Base-by-base conservation (phyloP, 2,329 filamentous ascomycete species). In the Epichloe amarillans region DNA sequence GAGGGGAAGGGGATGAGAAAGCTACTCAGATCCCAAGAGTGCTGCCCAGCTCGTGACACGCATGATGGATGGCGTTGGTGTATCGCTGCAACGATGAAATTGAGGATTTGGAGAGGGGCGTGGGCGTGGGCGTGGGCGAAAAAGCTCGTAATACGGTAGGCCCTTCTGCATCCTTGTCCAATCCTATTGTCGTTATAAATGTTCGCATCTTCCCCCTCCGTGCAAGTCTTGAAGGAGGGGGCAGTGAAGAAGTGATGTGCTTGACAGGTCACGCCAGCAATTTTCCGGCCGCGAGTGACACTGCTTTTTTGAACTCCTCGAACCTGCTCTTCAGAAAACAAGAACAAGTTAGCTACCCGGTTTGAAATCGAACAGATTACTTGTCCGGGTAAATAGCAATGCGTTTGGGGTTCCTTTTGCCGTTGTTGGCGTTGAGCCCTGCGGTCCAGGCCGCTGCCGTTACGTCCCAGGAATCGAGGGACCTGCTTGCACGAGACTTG, bases 351-450 rank as follows among this genome's bases (percentile, higher is more conserved):
- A 2, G 26, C 6, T 30, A 10, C 35, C 14, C n/a, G 12, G 19
- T 23, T 23, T 39, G 10, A 12, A 12, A 33, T 26, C 1, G n/a
- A 19, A 30, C 6, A 42, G 7, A 15, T 10, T 14, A 41, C 26
- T 35, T n/a, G 10, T 14, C 11, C 11, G 5, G 14, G 23, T 21
- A 3, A 39, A 26, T 36, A 15, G 49, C 51, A 30, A 59, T 59
- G 57, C 57, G 54, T 52, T 42, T 19, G 33, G 45, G 44, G 30
- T 55, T 23, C 21, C 35, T 57, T 23, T 30, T 58, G 14, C 44
- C 51, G 26, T 48, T 59, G 26, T 39, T 59, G 15, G 53, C 54
- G n/a, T 55, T 57, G 21, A 50, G 53, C 41, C 45, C 45, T n/a
- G 46, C 33, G 33, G 51, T 48, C 15, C 52, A 36, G 19, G 51